Evolutionary conservation across 257 asterid genomes (phyloP).

Genomic region (Solanum acaule): DNA sequence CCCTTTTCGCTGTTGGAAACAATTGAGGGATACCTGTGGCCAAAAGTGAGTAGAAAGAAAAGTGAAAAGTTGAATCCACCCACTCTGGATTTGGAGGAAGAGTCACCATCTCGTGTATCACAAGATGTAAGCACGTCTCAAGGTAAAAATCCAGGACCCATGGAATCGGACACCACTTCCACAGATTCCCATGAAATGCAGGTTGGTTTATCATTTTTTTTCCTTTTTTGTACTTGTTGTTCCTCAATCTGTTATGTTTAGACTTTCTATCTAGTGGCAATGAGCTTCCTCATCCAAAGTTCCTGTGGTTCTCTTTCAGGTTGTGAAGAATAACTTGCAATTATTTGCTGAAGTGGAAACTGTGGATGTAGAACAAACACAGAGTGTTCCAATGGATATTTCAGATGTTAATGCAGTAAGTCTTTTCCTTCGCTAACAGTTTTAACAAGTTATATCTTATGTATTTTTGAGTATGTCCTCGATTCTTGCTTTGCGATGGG

Average conservation of each 20-base stretch:
- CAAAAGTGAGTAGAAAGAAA: conserved; percentile 36
- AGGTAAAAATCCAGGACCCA: conserved; percentile 23
- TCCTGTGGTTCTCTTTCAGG: conserved; percentile 20
- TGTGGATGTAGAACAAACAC: conserved; percentile 21
- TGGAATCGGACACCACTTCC: conserved; percentile 17
- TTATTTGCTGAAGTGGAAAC: conserved; percentile 29
- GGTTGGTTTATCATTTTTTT: conserved; percentile 17
- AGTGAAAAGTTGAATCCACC: conserved; percentile 15
- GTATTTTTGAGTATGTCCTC: neutral
- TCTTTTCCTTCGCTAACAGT: conserved; percentile 1
- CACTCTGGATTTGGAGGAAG: conserved; percentile 17
- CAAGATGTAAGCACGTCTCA: conserved; percentile 32
- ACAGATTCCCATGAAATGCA: conserved; percentile 27
- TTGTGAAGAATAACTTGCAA: conserved; percentile 11
- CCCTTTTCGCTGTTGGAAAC: conserved; percentile 68
- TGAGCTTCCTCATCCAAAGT: neutral
- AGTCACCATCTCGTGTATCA: conserved; percentile 22
- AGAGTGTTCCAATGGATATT: conserved; percentile 18
- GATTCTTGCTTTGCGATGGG: neutral
- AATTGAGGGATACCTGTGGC: conserved; percentile 61
- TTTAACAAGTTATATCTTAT: neutral
- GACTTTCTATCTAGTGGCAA: neutral
- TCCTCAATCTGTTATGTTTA: neutral
- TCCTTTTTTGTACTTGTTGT: neutral
- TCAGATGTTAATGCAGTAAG: conserved; percentile 30